Conservation (phyloP, 495 filamentous ascomycete genomes). For the Letharia columbiana region DNA sequence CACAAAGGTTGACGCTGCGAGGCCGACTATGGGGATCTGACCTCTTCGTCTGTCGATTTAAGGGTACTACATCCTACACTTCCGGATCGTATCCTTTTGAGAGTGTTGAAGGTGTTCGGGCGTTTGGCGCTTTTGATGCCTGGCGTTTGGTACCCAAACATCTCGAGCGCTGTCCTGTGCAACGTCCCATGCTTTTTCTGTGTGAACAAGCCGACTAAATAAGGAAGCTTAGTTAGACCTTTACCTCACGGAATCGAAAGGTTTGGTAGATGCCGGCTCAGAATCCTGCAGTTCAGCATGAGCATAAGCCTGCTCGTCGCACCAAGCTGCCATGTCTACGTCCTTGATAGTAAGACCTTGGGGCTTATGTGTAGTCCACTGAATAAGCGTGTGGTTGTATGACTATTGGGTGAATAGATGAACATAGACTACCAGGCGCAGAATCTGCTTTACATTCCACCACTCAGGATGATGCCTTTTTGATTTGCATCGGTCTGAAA, state of each 20-base stretch:
- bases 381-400: conserved; percentile 52
- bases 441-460: conserved; percentile 42
- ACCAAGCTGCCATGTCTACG: conserved; percentile 46
- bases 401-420: conserved; percentile 34
- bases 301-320: conserved; percentile 44
- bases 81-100: not conserved
- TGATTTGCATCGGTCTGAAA: conserved; percentile 47
- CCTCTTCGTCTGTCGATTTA: not conserved
- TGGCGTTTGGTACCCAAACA: not conserved
- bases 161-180: not conserved
- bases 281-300: conserved; percentile 41
- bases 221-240: not conserved
- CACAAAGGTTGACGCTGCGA: not conserved
- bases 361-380: conserved; percentile 33
- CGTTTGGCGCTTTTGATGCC: not conserved
- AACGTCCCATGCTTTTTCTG: not conserved
- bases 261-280: not conserved
- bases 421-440: not conserved
- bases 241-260: conserved; percentile 2
- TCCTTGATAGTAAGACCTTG: conserved; percentile 49
- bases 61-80: not conserved
- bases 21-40: not conserved
- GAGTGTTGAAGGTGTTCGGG: not conserved
- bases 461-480: conserved; percentile 57
- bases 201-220: not conserved